Evolutionary conservation across 2,329 filamentous ascomycete genomes (phyloP).

Genomic region (Fusarium ambrosium): DNA sequence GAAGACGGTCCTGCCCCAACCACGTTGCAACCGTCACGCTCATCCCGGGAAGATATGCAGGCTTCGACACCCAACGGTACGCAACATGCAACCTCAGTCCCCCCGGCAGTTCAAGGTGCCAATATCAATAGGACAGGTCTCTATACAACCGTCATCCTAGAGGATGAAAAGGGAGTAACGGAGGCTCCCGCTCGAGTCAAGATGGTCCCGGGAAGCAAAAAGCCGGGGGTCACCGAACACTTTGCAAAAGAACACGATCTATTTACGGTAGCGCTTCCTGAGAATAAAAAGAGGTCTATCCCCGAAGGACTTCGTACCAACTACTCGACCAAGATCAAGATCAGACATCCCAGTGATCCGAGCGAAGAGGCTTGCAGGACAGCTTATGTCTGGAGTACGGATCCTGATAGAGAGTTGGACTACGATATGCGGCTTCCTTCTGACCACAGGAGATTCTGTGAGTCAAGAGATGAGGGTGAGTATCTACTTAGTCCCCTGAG

Average conservation of each 20-base stretch:
- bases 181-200: not conserved
- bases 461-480: not conserved
- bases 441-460: not conserved
- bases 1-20: not conserved
- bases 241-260: not conserved
- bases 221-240: not conserved
- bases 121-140: not conserved
- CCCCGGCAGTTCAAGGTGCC: not conserved
- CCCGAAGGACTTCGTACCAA: not conserved
- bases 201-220: not conserved
- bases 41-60: not conserved
- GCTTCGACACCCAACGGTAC: not conserved
- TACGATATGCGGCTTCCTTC: not conserved
- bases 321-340: not conserved
- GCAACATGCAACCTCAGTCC: not conserved
- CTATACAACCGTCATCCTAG: not conserved
- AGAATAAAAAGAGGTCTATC: not conserved
- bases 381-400: not conserved
- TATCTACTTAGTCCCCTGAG: not conserved
- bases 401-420: not conserved
- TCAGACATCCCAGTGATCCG: not conserved
- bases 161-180: not conserved
- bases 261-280: not conserved
- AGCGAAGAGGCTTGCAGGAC: not conserved
- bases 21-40: not conserved